Evolutionary conservation across 176 grass and related monocot genomes (phyloP), one percentile per base, ranked within the genome.

Genomic region (Ananas comosus): DNA sequence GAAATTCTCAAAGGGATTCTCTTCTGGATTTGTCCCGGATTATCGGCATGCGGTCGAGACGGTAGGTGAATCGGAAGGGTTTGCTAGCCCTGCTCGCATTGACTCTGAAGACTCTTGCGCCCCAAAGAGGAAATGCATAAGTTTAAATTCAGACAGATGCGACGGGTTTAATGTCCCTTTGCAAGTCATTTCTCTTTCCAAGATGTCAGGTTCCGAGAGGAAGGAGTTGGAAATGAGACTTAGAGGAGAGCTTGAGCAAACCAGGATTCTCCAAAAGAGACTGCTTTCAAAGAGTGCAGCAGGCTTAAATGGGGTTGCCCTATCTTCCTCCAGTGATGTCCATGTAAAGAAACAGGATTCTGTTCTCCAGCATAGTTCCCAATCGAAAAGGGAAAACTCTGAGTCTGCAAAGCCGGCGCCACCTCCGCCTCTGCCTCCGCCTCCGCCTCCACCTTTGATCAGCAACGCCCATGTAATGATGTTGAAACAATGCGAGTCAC

Each of bases 1-100:
- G 28, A 93, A 79, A 80, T 87, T 99, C 80, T 84, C 87, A 2
- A 99, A 99, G 72, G 82, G 82, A 9, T 89, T 87, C 74, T 79
- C 87, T n/a, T 79, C 84, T 0, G 90, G 87, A 47, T 99, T 93
- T 53, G 80, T 86, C 72, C 87, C 89, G 0, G 95, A 99, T 64
- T 93, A 91, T 66, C 74, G 87, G 33, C 78, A 99, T 19, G 87
- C 67, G 29, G 85, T 84, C 70, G 95, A 99, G 64, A 88, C 84
- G 1, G 67, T 88, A 2, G 90, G 82, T 16, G 90, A 91, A 64
- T 91, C 87, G 0, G 91, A 86, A 69, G 78, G 80, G 50, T 76
- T 69, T 47, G 87, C 16, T 59, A 91, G 80, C 78, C 87, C 80
- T 0, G 33, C 67, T 24, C 76, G 72, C 56, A 87, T 87, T 5